Evolutionary conservation across 345 rosid species (phyloP).

Genomic region (Garcia nutans): DNA sequence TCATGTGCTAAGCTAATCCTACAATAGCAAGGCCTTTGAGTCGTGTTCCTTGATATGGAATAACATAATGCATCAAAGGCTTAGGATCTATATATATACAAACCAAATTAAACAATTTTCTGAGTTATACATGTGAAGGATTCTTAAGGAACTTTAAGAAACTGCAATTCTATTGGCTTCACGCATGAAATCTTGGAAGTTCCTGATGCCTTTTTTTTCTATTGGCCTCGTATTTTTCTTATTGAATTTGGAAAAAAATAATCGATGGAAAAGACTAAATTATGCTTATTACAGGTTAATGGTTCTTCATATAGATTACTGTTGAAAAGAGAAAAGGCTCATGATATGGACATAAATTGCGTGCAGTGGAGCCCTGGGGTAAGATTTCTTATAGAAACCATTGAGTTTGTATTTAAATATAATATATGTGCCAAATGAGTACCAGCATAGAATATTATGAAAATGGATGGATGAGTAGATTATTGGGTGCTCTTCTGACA

Average conservation of each 20-base stretch:
- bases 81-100: neutral
- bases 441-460: neutral
- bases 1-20: neutral
- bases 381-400: constrained; percentile 36
- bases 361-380: constrained; percentile 82
- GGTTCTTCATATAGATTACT: constrained; percentile 62
- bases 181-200: neutral
- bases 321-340: constrained; percentile 82
- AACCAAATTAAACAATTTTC: constrained; percentile 1
- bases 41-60: neutral
- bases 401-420: neutral
- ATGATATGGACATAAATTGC: constrained; percentile 81
- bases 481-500: neutral
- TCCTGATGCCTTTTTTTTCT: neutral
- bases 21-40: neutral
- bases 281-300: constrained; percentile 46
- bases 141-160: neutral
- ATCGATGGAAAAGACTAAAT: neutral
- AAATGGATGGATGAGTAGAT: neutral
- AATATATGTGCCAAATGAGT: neutral
- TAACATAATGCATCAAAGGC: neutral
- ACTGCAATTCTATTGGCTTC: neutral
- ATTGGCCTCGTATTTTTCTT: neutral
- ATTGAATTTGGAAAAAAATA: neutral
- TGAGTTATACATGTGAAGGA: neutral